Evolutionary conservation across 164 flowering plant species (phyloP), one percentile per base, ranked within the genome.

Genomic region (Vitis rotundifolia): DNA sequence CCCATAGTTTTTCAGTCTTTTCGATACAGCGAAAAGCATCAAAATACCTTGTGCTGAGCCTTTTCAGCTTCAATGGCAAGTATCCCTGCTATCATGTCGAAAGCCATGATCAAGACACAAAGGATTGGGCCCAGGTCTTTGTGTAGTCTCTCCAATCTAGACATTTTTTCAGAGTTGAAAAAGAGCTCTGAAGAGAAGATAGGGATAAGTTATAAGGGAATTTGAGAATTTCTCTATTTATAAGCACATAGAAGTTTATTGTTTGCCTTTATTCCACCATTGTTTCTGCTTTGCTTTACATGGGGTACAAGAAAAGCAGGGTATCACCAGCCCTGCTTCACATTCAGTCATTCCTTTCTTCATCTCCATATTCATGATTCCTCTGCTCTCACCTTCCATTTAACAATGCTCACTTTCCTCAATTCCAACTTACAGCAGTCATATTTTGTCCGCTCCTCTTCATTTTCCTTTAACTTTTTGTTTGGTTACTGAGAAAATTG

Each of bases 21-120:
- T 22, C 26, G 26, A 22, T 22, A 22, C 26, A 22, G 26, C 2
- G 26, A 37, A 37, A 6, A 37, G 6, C 11, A 8, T 63, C 49
- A 19, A 8, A 63, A 19, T 71, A 89, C 98, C 94, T 91, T 91
- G 86, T 91, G 87, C 69, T 94, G 88, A 68, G 91, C 89, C 16
- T 79, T 67, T 72, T 92, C 95, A 8, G 97, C 99, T 77, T 94
- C 76, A 57, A 94, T 91, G 49, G 97, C 97, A 15, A 94, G 92
- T 57, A 94, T 76, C 2, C 99, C 99, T 0, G 99, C 97, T 2
- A 71, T 53, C 22, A 92, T 68, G 60, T 92, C 99, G 77, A 92
- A 15, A 52, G 71, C 71, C 57, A 91, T 74, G 75, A 94, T 78
- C 77, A 83, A 48, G 15, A 89, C 26, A 68, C 95, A 92, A 9